Evolutionary conservation across 2,329 filamentous ascomycete genomes (phyloP).

Genomic region (Xylaria sp.): DNA sequence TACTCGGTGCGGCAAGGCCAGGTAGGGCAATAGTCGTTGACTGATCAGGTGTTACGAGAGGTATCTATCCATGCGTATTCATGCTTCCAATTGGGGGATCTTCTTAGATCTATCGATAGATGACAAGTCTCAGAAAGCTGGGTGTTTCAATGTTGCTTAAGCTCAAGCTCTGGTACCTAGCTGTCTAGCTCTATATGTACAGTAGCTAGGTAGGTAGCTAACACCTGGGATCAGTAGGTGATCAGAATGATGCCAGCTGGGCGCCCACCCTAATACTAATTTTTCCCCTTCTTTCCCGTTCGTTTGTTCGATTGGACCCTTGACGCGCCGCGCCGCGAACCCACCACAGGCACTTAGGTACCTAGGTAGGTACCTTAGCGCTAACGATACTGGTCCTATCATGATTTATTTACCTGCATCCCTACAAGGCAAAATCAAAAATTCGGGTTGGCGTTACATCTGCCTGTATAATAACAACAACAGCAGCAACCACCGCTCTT

Average conservation of each 20-base stretch:
- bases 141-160: no score
- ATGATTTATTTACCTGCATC: slow-evolving; percentile 30
- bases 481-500: not conserved
- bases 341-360: slow-evolving; percentile 16
- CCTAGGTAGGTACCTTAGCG: slow-evolving; percentile 12
- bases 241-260: slow-evolving; percentile 12
- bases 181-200: no score
- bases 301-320: slow-evolving; percentile 25
- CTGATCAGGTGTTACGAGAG: no score
- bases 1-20: no score
- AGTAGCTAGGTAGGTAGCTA: not conserved
- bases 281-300: not conserved
- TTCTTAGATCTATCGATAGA: no score
- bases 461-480: slow-evolving; percentile 8
- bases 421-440: slow-evolving; percentile 13
- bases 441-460: slow-evolving; percentile 13
- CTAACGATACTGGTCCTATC: slow-evolving; percentile 18
- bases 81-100: no score
- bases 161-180: no score
- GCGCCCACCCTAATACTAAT: not conserved
- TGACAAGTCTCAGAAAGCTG: no score
- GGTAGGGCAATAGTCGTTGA: no score
- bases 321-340: slow-evolving; percentile 46
- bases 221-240: not conserved
- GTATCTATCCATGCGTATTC: no score